Percentiles rank a stretch among this genome's conserved stretches.
Evolutionary conservation across 78 protist species (phyloP).

Genomic region (Cavenderia fasciculata): DNA sequence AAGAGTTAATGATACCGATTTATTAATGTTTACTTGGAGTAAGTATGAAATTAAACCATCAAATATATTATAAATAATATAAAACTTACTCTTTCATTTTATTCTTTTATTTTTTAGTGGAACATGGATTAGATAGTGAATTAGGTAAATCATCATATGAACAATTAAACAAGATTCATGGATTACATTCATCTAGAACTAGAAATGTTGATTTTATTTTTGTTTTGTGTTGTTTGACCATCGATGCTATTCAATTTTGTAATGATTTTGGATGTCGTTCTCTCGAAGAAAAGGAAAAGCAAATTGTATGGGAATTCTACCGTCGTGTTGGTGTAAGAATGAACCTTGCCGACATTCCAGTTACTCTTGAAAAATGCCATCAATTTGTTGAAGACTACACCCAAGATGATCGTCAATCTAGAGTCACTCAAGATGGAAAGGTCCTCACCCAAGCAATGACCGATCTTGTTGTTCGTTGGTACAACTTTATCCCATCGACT

Average conservation of each 20-base stretch:
- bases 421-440: conserved; percentile 7
- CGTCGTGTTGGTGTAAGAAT: conserved; percentile 24
- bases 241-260: conserved; percentile 22
- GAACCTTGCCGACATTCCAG: conserved; percentile 11
- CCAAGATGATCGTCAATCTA: conserved; percentile 4
- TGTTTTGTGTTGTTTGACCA: conserved; percentile 28
- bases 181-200: conserved; percentile 10
- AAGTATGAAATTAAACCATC: background rate
- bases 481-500: background rate
- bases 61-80: background rate
- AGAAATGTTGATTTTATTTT: conserved; percentile 41
- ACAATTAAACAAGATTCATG: conserved; percentile 33
- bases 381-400: conserved; percentile 20
- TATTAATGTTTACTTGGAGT: conserved; percentile 9
- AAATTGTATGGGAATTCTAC: conserved; percentile 24
- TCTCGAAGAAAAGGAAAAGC: background rate
- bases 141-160: conserved; percentile 24
- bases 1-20: conserved; percentile 26
- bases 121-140: background rate
- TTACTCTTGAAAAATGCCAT: background rate
- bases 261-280: conserved; percentile 5
- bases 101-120: background rate
- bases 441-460: conserved; percentile 27
- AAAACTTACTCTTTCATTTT: background rate
- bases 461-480: conserved; percentile 18